phyloP scores from a whole-genome alignment of 345 rosid genomes.

The Ceriops tagal region DNA sequence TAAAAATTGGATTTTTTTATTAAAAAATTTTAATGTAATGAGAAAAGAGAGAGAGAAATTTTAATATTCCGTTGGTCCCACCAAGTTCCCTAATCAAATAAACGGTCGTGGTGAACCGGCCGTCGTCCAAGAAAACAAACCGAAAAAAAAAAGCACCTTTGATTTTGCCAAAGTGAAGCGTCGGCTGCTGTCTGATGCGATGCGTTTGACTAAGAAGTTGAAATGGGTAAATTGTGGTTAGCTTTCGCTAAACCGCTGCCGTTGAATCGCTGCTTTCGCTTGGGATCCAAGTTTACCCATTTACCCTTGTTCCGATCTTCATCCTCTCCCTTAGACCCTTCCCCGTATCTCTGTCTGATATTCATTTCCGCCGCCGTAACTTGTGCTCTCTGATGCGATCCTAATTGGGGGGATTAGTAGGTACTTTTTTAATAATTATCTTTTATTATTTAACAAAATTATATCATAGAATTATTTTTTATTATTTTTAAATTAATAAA shows the following conservation, averaged over 20 bases:
- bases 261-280: constrained; percentile 48
- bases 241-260: background rate
- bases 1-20: too few relatives aligned
- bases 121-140: background rate
- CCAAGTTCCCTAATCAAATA: too few relatives aligned
- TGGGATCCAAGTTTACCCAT: constrained; percentile 35
- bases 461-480: too few relatives aligned
- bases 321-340: constrained; percentile 33
- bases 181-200: constrained; percentile 6
- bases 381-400: background rate
- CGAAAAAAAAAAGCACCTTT: too few relatives aligned
- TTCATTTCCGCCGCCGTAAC: constrained; percentile 33
- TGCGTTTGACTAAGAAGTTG: constrained; percentile 14
- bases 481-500: too few relatives aligned
- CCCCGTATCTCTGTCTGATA: constrained; percentile 54
- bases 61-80: background rate
- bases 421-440: too few relatives aligned
- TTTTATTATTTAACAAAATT: too few relatives aligned
- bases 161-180: background rate
- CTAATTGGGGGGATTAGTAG: too few relatives aligned
- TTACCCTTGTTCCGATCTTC: constrained; percentile 32
- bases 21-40: too few relatives aligned
- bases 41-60: too few relatives aligned
- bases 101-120: too few relatives aligned
- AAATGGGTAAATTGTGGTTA: background rate